Evolutionary conservation across 208 protist species (phyloP), one percentile per base, ranked within the genome.

Genomic region (Trypanosoma theileri): DNA sequence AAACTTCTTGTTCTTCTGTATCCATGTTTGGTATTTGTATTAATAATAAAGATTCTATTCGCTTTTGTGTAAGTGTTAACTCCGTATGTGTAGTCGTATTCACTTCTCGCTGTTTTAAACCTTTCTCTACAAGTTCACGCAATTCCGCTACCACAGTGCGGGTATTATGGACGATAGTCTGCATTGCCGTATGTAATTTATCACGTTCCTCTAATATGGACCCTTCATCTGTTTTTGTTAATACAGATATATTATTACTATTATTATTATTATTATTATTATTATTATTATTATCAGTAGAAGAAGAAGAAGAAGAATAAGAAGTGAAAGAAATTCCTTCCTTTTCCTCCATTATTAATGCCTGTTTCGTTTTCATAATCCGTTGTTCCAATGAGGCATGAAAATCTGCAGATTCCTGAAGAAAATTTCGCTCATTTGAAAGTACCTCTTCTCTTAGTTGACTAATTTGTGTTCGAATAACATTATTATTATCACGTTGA

Each of bases 381-480:
- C 63, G 2, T 56, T 70, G 4, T 55, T 70, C 7, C 22, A 55
- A 56, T 31, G 4, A 44, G 42, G 68, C 28, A 48, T 76, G 66
- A 17, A 71, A 40, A 46, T 78, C 70, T 16, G 63, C 48, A 40
- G 75, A 72, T 12, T 52, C 42, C 9, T 56, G 55, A 11, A 64
- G 53, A 24, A 79, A 71, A 16, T 11, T n/a, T 53, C 74, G 56
- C 31, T 85, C 72, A 52, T 72, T 69, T 31, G 44, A 65, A 3
- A 52, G 63, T 41, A 79, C 12, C 42, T 82, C 80, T 35, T n/a
- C 59, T 9, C 67, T 13, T 7, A 69, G 42, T 41, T 41, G 19
- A 31, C 19, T 14, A 6, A 69, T 13, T 21, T 69, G 51, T 17
- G 10, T 19, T 12, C 41, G 21, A 52, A 28, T 55, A 10, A 24